Evolutionary conservation across 2,329 filamentous ascomycete genomes (phyloP), one percentile per base, ranked within the genome.

Genomic region (Dothideomycetes sp.): DNA sequence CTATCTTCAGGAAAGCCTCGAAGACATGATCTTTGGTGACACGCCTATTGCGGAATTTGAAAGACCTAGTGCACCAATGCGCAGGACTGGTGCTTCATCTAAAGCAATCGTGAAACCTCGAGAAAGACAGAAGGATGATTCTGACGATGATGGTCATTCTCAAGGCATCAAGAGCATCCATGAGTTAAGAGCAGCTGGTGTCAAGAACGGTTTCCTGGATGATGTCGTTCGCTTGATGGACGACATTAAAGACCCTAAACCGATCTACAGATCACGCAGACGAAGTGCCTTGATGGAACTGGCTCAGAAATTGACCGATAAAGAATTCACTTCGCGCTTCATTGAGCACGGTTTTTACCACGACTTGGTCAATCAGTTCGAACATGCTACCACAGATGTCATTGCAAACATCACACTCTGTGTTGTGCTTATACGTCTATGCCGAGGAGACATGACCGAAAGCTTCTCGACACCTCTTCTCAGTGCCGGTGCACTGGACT

Each of bases 261-360:
- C 45, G 3, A 62, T 61, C 24, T 65, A 68, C 12, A 53, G 59
- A 12, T 69, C 70, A 4, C 62, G 65, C 23, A 64, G 68, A 45
- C 67, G 74, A 30, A 73, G 63, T 51, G 69, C 70, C 3, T 62
- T 78, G 45, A 57, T 75, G 27, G 73, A 78, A 39, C 57, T 80
- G n/a, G 68, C 69, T 37, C 58, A 56, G 18, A 76, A 73, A 48
- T 59, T 78, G 43, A 49, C 62, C 3, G 68, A 80, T 35, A 78
- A 78, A 51, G 67, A 67, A 1, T 87, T 84, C 51, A 65, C 76
- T 19, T 68, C 70, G 13, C 79, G 83, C 46, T 87, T 94, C 51
- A 71, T 82, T 15, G 80, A 87, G 46, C 80, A 85, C 49, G 76
- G 78, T 5, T 76, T 82, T 42, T 82, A 85, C 46, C 72, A 78